phyloP scores from a whole-genome alignment of 2,329 filamentous ascomycete genomes.

The Penicillium carneum region DNA sequence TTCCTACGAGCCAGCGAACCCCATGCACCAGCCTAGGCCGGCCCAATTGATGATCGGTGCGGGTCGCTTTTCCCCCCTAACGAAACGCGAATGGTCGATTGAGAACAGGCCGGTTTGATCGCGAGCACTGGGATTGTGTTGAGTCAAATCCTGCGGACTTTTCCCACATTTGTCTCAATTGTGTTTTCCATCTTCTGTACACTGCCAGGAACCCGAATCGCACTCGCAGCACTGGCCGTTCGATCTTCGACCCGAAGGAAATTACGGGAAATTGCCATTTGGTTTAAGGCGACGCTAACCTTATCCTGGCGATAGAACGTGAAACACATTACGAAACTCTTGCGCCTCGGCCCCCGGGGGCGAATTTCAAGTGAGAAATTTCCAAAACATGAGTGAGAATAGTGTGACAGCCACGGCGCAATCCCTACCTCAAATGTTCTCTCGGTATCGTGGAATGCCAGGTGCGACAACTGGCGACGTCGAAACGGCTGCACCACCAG shows the following conservation, averaged over 20 bases:
- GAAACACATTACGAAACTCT: slow-evolving; percentile 13
- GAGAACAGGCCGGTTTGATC: slow-evolving; percentile 20
- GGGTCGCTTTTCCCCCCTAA: slow-evolving; percentile 6
- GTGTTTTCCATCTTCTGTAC: background rate
- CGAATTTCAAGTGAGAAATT: background rate
- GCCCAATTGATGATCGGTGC: slow-evolving; percentile 12
- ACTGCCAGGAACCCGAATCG: background rate
- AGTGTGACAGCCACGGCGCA: background rate
- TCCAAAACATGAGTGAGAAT: slow-evolving; percentile 4
- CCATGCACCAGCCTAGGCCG: slow-evolving; percentile 4
- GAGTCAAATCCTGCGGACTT: background rate
- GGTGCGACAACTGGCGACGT: slow-evolving; percentile 1
- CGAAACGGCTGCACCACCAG: slow-evolving; percentile 10
- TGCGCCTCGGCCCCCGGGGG: slow-evolving; percentile 4
- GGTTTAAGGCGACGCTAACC: slow-evolving; percentile 12
- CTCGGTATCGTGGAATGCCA: slow-evolving; percentile 8
- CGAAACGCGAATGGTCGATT: slow-evolving; percentile 12
- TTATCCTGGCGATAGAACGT: slow-evolving; percentile 1
- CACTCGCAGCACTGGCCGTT: background rate
- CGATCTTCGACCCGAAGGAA: background rate
- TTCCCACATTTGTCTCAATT: slow-evolving; percentile 1
- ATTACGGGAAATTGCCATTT: slow-evolving; percentile 4
- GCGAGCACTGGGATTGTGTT: slow-evolving; percentile 1
- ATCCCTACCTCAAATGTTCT: slow-evolving; percentile 1
- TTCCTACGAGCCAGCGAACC: background rate